These are phyloP conservation scores for Boletus rubropictus DNA, from an alignment of 768 basidiomycete genomes.

Conservation along the genomic window DNA sequence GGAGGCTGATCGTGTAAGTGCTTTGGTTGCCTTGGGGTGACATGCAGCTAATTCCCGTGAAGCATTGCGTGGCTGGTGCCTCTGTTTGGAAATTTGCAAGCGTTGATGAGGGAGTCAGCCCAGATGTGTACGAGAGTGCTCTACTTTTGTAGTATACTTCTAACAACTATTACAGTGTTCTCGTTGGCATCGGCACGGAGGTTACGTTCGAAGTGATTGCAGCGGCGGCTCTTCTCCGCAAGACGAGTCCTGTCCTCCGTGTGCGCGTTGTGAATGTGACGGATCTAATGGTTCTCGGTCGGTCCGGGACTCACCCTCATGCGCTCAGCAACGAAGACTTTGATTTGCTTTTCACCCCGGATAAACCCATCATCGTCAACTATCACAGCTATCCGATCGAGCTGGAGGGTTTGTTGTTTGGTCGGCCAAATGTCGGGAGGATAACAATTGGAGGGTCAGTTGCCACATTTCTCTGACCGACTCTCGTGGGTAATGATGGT, in stretches of 20 bases:
- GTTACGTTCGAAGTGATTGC: constrained; percentile 86
- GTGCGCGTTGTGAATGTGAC: constrained; percentile 87
- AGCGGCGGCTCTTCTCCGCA: constrained; percentile 73
- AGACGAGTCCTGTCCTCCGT: constrained; percentile 62
- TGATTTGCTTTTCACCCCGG: constrained; percentile 63
- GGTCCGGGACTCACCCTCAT: constrained; percentile 70
- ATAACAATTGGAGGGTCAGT: constrained; percentile 49
- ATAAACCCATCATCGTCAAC: constrained; percentile 70
- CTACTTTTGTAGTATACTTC: not conserved
- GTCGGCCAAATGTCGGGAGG: constrained; percentile 44
- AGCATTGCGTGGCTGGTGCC: constrained; percentile 84
- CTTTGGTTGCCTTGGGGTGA: not conserved
- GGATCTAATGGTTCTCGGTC: constrained; percentile 78
- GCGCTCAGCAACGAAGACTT: constrained; percentile 58
- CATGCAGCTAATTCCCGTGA: not conserved
- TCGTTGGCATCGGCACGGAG: constrained; percentile 85
- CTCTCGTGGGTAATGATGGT: not conserved
- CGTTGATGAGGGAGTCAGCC: constrained; percentile 61
- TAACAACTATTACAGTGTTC: constrained; percentile 41
- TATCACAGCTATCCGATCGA: constrained; percentile 81
- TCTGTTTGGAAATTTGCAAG: constrained; percentile 84
- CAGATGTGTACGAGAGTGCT: constrained; percentile 52
- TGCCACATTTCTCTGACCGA: not conserved
- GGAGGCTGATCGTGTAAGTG: constrained; percentile 59
- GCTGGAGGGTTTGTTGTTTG: constrained; percentile 59